These are phyloP conservation scores for Malus sylvestris DNA, from an alignment of 306 rosid species.

Conservation along the genomic window DNA sequence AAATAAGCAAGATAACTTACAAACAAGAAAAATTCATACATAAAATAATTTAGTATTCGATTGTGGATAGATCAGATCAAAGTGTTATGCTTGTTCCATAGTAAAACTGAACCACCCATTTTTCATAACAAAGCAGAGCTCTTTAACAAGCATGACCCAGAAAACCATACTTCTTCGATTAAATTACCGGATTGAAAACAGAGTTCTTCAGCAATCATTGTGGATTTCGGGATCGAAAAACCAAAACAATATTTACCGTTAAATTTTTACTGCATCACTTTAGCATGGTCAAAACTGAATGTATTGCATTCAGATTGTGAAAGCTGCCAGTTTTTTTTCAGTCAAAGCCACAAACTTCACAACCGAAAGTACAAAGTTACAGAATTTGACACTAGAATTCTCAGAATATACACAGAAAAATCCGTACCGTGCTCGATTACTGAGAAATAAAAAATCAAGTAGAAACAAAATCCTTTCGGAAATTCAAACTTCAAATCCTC, in stretches of 20 bases:
- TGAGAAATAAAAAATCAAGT: background rate
- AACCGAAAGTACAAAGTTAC: background rate
- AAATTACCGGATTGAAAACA: background rate
- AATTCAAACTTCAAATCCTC: background rate
- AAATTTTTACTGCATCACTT: background rate
- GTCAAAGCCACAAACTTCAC: background rate
- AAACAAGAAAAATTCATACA: background rate
- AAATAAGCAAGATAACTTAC: conserved; percentile 6
- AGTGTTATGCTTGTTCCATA: background rate
- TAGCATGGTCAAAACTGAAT: background rate
- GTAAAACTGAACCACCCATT: background rate
- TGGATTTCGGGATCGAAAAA: background rate
- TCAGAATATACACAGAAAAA: background rate
- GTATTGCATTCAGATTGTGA: background rate
- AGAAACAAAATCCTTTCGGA: background rate
- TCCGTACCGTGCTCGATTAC: background rate
- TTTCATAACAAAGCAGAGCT: background rate
- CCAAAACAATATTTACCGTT: background rate
- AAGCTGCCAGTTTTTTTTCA: background rate
- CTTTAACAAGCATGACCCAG: background rate
- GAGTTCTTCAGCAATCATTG: background rate
- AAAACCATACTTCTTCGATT: background rate
- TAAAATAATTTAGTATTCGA: background rate
- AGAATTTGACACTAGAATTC: background rate
- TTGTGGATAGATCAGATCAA: background rate